Evolutionary conservation across 768 basidiomycete genomes (phyloP).

Genomic region (Suillus paluster): DNA sequence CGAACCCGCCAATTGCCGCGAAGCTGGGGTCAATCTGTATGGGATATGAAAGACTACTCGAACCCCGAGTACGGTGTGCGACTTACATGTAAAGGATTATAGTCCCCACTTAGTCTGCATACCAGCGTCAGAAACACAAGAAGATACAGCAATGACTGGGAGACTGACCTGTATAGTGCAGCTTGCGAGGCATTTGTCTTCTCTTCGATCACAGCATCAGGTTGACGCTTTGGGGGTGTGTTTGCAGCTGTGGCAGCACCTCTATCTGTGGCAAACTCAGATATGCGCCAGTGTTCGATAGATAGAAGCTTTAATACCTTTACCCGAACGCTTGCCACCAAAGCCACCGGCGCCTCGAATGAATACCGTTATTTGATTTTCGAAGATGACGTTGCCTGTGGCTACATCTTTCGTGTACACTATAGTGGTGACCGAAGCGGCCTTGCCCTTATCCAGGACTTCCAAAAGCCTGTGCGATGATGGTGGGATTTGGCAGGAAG

Average conservation of each 20-base stretch:
- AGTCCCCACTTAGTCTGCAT: slow-evolving; percentile 83
- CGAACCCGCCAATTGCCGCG: slow-evolving; percentile 93
- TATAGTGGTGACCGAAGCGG: slow-evolving; percentile 82
- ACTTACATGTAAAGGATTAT: slow-evolving; percentile 86
- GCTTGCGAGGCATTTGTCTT: slow-evolving; percentile 83
- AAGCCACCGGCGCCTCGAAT: slow-evolving; percentile 96
- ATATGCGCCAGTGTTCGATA: slow-evolving; percentile 5
- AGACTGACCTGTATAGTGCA: slow-evolving; percentile 82
- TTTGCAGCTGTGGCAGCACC: slow-evolving; percentile 88
- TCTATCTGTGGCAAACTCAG: slow-evolving; percentile 60
- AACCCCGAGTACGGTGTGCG: background rate
- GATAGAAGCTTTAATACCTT: slow-evolving; percentile 51
- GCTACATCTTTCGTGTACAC: slow-evolving; percentile 81
- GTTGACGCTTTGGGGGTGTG: slow-evolving; percentile 75
- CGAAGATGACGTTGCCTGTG: slow-evolving; percentile 82
- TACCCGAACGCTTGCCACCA: slow-evolving; percentile 85
- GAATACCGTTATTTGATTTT: slow-evolving; percentile 91
- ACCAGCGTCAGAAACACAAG: slow-evolving; percentile 6
- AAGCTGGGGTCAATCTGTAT: slow-evolving; percentile 87
- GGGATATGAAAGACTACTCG: background rate
- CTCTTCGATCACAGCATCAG: slow-evolving; percentile 89
- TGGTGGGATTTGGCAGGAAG: background rate
- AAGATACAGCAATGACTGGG: slow-evolving; percentile 1
- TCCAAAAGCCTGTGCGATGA: slow-evolving; percentile 61
- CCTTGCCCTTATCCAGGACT: slow-evolving; percentile 91